Evolutionary conservation across 768 basidiomycete species (phyloP), one percentile per base, ranked within the genome.

Genomic region (Cystobasidium tubakii): DNA sequence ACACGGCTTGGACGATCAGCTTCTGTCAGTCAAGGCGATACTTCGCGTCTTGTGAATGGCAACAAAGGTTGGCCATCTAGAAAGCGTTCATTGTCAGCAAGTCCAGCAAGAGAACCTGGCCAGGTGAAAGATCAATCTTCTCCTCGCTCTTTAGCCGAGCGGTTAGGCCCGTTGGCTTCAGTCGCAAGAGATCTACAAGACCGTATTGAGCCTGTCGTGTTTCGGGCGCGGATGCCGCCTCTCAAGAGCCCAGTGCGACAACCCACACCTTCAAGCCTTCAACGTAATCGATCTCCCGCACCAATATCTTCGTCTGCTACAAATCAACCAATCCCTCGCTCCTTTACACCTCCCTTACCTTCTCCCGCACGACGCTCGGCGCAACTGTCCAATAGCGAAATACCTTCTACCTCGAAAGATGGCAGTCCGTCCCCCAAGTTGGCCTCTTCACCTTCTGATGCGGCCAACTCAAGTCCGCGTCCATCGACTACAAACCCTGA

Each of bases 391-490:
- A 60, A 60, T 13, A n/a, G 10, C 46, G 46, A 50, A 31, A 23
- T 29, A 4, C 4, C 27, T 60, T 17, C 13, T 29, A 15, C 57
- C 13, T 6, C 25, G 6, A 60, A 27, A 60, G 57, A 27, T 29
- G 23, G 12, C 10, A 60, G 57, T 21, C 57, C 57, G 13, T 60
- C 57, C 13, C 57, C 57, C 29, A 60, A 60, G 29, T 34, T 60
- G 57, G 57, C 23, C 6, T 60, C 57, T 60, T 60, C 57, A 29
- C 57, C 57, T 27, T 60, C 57, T 60, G 57, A 60, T 29, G 57
- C 33, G 25, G 57, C 57, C 15, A 27, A 27, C 21, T 60, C 57
- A 60, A 60, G 57, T 60, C 57, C 57, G 13, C 25, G 57, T 29
- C 57, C 57, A 17, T 60, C 57, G 29, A 60, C 57, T 60, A 34